These are phyloP conservation scores for Nothophytophthora sp. DNA, from an alignment of 352 stramenopile species.

Conservation along the genomic window DNA sequence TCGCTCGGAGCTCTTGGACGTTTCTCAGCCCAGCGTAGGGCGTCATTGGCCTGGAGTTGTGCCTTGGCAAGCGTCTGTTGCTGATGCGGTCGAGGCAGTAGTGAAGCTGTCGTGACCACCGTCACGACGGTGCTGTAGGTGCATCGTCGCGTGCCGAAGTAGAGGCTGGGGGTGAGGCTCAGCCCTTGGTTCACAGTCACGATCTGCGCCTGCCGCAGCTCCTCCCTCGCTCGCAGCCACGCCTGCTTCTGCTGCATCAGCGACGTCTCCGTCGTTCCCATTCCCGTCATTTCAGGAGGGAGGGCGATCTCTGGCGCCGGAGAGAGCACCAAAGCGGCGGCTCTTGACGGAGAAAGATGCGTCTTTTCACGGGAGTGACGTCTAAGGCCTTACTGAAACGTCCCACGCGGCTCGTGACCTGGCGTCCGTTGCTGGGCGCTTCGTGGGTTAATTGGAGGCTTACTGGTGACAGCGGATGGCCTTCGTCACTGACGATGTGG, in stretches of 20 bases:
- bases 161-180: slow-evolving; percentile 53
- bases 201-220: slow-evolving; percentile 49
- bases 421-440: no score
- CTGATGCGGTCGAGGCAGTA: slow-evolving; percentile 29
- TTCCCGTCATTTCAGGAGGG: slow-evolving; percentile 19
- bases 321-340: not conserved
- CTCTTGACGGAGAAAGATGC: not conserved
- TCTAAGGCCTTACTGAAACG: no score
- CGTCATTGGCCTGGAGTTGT: not conserved
- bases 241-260: slow-evolving; percentile 33
- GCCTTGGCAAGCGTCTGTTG: slow-evolving; percentile 13
- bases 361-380: no score
- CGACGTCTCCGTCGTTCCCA: not conserved
- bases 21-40: slow-evolving; percentile 21
- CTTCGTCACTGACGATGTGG: no score
- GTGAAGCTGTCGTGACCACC: slow-evolving; percentile 55
- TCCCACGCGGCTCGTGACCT: no score
- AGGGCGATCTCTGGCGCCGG: no score
- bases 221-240: slow-evolving; percentile 53
- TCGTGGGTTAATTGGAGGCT: no score
- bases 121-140: slow-evolving; percentile 78
- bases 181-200: slow-evolving; percentile 62
- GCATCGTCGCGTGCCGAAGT: slow-evolving; percentile 71
- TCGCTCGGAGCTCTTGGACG: slow-evolving; percentile 7
- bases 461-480: no score